A percentile compares a stretch with the other conserved stretches of the same genome.
Evolutionary conservation across 305 asterid genomes (phyloP).

Genomic region (Nicotiana rustica): DNA sequence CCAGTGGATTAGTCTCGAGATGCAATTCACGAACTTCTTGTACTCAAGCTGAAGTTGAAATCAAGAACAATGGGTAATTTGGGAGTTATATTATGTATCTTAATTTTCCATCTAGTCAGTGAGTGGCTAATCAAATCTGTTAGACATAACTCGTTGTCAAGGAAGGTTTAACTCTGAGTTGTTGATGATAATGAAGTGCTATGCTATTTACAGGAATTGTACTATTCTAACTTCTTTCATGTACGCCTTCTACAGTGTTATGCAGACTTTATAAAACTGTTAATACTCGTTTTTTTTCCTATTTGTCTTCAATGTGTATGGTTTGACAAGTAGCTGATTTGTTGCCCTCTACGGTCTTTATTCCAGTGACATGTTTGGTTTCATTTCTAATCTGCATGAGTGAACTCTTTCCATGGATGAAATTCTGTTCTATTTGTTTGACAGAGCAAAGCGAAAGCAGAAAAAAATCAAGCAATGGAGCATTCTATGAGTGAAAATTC

Average conservation of each 20-base stretch:
- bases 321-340: constrained; percentile 3
- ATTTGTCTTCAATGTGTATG: constrained; percentile 11
- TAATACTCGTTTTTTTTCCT: background rate
- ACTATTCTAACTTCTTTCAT: constrained; percentile 20
- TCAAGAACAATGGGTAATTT: constrained; percentile 22
- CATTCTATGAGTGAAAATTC: constrained; percentile 93
- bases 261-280: background rate
- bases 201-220: constrained; percentile 27
- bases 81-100: background rate
- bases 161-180: constrained; percentile 20
- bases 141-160: constrained; percentile 12
- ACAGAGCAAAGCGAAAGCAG: constrained; percentile 97
- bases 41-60: constrained; percentile 19
- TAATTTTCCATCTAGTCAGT: background rate
- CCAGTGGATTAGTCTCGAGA: background rate
- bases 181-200: constrained; percentile 17
- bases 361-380: constrained; percentile 23
- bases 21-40: background rate
- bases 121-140: constrained; percentile 30
- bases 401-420: constrained; percentile 5
- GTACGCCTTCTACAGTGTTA: constrained; percentile 4
- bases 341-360: constrained; percentile 1
- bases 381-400: constrained; percentile 4
- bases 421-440: constrained; percentile 39
- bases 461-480: constrained; percentile 94